Percentiles rank a stretch among this genome's conserved stretches.
Conservation (phyloP, 768 basidiomycete genomes). For the Trametes gibbosa region DNA sequence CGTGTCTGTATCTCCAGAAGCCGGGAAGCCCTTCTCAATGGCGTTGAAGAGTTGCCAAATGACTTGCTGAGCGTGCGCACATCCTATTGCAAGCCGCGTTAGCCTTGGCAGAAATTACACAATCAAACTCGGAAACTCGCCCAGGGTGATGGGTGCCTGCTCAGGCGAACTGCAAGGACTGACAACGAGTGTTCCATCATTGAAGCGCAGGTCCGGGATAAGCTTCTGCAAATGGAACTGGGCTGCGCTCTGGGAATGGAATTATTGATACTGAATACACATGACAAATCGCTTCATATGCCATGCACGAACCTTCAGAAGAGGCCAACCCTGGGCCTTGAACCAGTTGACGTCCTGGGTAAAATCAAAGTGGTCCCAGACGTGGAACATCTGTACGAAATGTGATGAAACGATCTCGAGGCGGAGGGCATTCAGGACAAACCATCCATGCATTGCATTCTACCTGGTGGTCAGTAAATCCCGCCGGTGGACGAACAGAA, state of each 20-base stretch:
- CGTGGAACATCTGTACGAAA: slow-evolving; percentile 60
- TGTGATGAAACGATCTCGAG: background rate
- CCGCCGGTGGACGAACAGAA: background rate
- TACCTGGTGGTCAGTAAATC: slow-evolving; percentile 25
- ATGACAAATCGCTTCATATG: no score
- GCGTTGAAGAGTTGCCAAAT: slow-evolving; percentile 80
- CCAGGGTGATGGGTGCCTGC: slow-evolving; percentile 67
- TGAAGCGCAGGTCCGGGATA: slow-evolving; percentile 60
- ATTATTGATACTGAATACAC: no score
- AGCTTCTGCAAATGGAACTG: slow-evolving; percentile 73
- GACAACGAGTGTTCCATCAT: slow-evolving; percentile 68
- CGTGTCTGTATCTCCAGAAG: slow-evolving; percentile 62
- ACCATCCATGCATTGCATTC: slow-evolving; percentile 80
- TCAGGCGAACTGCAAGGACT: slow-evolving; percentile 79
- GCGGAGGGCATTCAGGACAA: slow-evolving; percentile 4
- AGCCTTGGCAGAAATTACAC: background rate
- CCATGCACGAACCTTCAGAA: slow-evolving; percentile 59
- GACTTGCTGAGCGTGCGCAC: slow-evolving; percentile 72
- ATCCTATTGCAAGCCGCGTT: slow-evolving; percentile 45
- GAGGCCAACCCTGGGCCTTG: slow-evolving; percentile 69
- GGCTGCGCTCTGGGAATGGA: slow-evolving; percentile 67
- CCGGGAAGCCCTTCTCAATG: slow-evolving; percentile 63
- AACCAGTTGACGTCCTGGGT: slow-evolving; percentile 69
- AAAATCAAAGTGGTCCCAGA: slow-evolving; percentile 80
- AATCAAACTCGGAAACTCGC: slow-evolving; percentile 36